phyloP scores from a whole-genome alignment of 306 rosid genomes.

The Lotus japonicus region DNA sequence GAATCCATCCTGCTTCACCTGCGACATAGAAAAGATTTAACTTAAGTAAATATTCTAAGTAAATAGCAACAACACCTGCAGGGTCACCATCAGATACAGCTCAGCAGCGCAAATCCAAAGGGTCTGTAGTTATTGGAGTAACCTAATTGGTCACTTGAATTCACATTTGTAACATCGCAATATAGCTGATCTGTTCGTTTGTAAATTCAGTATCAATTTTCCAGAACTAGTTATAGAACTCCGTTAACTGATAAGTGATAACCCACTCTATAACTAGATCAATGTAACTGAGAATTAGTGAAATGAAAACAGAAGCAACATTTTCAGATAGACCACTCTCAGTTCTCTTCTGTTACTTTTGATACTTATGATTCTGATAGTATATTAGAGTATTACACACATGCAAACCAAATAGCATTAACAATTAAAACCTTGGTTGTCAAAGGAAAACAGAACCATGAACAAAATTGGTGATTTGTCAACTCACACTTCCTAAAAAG shows the following conservation, averaged over 20 bases:
- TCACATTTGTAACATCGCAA: too few species aligned
- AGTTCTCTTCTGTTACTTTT: too few species aligned
- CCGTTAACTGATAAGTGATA: too few species aligned
- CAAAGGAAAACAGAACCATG: not conserved
- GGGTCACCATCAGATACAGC: not conserved
- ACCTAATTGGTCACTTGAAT: too few species aligned
- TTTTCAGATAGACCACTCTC: too few species aligned
- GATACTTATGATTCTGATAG: too few species aligned
- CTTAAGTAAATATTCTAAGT: not conserved
- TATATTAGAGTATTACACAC: not conserved
- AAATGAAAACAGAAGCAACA: too few species aligned
- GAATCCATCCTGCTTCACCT: slow-evolving; percentile 80
- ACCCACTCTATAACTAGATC: too few species aligned
- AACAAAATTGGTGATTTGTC: not conserved
- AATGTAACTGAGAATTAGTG: too few species aligned
- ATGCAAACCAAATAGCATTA: not conserved
- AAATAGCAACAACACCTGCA: not conserved
- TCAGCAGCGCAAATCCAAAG: not conserved
- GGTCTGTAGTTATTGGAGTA: not conserved
- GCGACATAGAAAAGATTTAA: slow-evolving; percentile 15
- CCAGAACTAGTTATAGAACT: too few species aligned
- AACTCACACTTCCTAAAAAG: not conserved
- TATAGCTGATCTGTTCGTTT: too few species aligned
- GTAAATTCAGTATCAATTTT: too few species aligned
- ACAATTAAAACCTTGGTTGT: not conserved